These are phyloP conservation scores for Rhinocladiella mackenziei DNA, from an alignment of 2,329 filamentous ascomycete genomes.

Conservation along the genomic window DNA sequence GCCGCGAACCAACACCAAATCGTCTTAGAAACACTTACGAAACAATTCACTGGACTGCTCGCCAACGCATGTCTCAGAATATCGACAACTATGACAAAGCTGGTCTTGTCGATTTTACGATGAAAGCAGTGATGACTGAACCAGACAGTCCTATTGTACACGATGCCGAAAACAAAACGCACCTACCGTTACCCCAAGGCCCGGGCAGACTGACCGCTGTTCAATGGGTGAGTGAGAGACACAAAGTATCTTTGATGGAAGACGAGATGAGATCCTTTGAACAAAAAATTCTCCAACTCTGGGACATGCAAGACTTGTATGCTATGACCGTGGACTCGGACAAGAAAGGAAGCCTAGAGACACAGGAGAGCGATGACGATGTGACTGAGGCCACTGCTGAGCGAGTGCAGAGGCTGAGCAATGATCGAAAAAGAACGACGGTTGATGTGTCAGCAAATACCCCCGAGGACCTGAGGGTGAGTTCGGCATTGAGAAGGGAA, in stretches of 20 bases:
- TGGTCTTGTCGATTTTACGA: constrained; percentile 43
- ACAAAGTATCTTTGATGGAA: constrained; percentile 8
- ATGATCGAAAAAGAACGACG: neutral
- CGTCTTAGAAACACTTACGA: constrained; percentile 51
- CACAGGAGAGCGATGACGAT: neutral
- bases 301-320: constrained; percentile 8
- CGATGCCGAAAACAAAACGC: neutral
- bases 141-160: constrained; percentile 11
- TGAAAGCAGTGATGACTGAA: constrained; percentile 5
- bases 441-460: too few relatives aligned
- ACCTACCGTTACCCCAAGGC: constrained; percentile 2
- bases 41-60: constrained; percentile 51
- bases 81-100: constrained; percentile 48
- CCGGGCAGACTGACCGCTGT: neutral
- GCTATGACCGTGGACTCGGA: neutral
- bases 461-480: too few relatives aligned
- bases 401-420: neutral
- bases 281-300: constrained; percentile 11
- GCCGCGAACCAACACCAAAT: neutral
- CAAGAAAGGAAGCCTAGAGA: neutral
- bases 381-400: neutral
- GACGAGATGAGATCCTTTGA: constrained; percentile 19
- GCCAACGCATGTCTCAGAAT: constrained; percentile 48
- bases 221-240: constrained; percentile 5
- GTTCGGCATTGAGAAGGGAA: too few relatives aligned